Percentiles rank a stretch among this genome's conserved stretches.
Conservation (phyloP, 352 stramenopile species). For the Saprolegnia parasitica region DNA sequence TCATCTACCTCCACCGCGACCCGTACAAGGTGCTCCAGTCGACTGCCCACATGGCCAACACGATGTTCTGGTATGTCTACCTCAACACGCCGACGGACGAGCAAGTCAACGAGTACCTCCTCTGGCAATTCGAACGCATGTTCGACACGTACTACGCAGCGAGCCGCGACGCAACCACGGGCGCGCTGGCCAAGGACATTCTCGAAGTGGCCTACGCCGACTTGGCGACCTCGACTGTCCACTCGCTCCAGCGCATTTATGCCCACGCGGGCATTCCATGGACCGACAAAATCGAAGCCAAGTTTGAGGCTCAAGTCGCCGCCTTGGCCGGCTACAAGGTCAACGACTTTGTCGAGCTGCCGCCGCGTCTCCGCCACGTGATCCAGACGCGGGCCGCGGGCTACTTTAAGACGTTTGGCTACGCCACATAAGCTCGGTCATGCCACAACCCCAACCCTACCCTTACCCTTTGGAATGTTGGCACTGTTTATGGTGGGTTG, state of each 20-base stretch:
- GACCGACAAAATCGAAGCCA: background rate
- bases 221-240: background rate
- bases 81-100: slow-evolving; percentile 30
- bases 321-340: slow-evolving; percentile 29
- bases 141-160: slow-evolving; percentile 29
- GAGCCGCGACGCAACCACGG: background rate
- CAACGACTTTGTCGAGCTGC: slow-evolving; percentile 28
- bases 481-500: no score
- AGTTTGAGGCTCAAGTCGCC: slow-evolving; percentile 16
- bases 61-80: slow-evolving; percentile 32
- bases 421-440: no score
- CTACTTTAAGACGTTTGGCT: slow-evolving; percentile 26
- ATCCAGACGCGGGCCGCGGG: slow-evolving; percentile 15
- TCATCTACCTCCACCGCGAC: slow-evolving; percentile 36
- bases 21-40: slow-evolving; percentile 32
- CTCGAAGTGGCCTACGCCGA: slow-evolving; percentile 20
- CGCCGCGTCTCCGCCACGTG: background rate
- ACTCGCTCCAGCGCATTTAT: slow-evolving; percentile 5
- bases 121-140: slow-evolving; percentile 33
- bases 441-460: no score
- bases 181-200: slow-evolving; percentile 6
- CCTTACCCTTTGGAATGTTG: no score
- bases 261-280: background rate
- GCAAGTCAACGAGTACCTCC: slow-evolving; percentile 32
- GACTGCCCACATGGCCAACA: slow-evolving; percentile 33